Percentiles rank a stretch among this genome's conserved stretches.
These are phyloP conservation scores for Trametes gibbosa DNA, from an alignment of 768 basidiomycete species.

Conservation along the genomic window DNA sequence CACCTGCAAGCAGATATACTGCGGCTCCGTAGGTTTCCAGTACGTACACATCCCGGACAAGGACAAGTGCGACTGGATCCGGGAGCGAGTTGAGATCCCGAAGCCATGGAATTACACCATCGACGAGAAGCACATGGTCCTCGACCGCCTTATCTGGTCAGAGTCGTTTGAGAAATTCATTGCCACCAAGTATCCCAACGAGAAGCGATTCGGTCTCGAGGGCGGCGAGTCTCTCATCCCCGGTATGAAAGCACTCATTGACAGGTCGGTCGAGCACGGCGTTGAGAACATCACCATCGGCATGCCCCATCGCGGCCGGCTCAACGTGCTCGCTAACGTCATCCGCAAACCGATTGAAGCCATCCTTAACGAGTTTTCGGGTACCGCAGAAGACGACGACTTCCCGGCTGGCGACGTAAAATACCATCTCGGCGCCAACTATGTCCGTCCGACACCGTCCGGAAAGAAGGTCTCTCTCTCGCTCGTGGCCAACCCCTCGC, in stretches of 20 bases:
- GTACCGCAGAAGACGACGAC: slow-evolving; percentile 61
- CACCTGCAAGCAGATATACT: slow-evolving; percentile 88
- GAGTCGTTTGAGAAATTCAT: slow-evolving; percentile 99
- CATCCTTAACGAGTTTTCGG: slow-evolving; percentile 95
- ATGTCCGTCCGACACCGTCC: slow-evolving; percentile 93
- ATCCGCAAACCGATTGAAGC: slow-evolving; percentile 99
- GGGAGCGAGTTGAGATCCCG: slow-evolving; percentile 92
- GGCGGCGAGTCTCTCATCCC: slow-evolving; percentile 97
- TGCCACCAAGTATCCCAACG: slow-evolving; percentile 98
- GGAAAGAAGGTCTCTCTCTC: slow-evolving; percentile 97
- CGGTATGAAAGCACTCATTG: slow-evolving; percentile 99
- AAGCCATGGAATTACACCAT: slow-evolving; percentile 96
- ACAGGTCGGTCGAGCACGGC: slow-evolving; percentile 96
- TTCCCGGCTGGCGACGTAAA: slow-evolving; percentile 96
- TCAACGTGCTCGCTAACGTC: slow-evolving; percentile 97
- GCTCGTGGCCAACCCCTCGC: slow-evolving; percentile 97
- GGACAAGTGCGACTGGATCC: slow-evolving; percentile 98
- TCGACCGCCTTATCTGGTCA: slow-evolving; percentile 99
- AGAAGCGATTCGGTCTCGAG: slow-evolving; percentile 98
- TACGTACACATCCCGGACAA: slow-evolving; percentile 97
- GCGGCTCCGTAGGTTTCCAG: slow-evolving; percentile 86
- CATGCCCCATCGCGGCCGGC: slow-evolving; percentile 98
- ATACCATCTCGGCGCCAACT: slow-evolving; percentile 98
- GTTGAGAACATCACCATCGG: slow-evolving; percentile 96
- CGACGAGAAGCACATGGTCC: slow-evolving; percentile 98